Base-by-base conservation (phyloP, 495 filamentous ascomycete genomes). In the Daldinia vernicosa region DNA sequence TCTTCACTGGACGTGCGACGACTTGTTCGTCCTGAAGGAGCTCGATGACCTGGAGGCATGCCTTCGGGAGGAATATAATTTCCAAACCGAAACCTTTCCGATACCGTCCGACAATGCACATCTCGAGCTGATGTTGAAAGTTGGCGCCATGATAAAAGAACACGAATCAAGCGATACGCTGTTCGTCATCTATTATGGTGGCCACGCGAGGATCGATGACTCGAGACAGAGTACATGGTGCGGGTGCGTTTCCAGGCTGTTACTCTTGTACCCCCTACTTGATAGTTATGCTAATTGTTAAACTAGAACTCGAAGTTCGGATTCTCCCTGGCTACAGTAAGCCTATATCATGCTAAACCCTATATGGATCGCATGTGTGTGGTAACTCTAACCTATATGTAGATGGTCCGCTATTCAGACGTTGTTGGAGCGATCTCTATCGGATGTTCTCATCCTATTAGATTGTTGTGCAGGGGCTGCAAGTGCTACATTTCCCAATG, bases 351-450 rank as follows among this genome's bases (percentile, higher is more conserved):
- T 43, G 35, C 61, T 40, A 39, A 17, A 8, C 14, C 47, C 24
- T 45, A 30, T 56, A 17, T 8, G 15, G 22, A 50, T 56, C 40
- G 17, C 37, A 66, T 39, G 54, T 43, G 24, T 65, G 56, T 60
- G 26, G 17, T 58, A 17, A 17, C 47, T 26, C 63, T 68, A 64
- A 69, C 65, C 30, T 15, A 24, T 39, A 0, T 32, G 22, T 47
- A 77, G 77, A 62, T 87, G 85, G 85, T 86, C 82, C 6, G 84
- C 83, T 26, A 84, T 87, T 45, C 83, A 87, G 66, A 85, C 80
- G 0, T 70, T 86, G n/a, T 76, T 87, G 27, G 84, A 86, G 66
- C 70, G 84, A 52, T 84, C 83, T n/a, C 64, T 76, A 6, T 86
- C 83, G 1, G 85, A 88, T 66, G 81, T 85, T 24, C 69, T 86